Base-by-base conservation (phyloP, 208 protist genomes). In the Angomonas ambiguus region DNA sequence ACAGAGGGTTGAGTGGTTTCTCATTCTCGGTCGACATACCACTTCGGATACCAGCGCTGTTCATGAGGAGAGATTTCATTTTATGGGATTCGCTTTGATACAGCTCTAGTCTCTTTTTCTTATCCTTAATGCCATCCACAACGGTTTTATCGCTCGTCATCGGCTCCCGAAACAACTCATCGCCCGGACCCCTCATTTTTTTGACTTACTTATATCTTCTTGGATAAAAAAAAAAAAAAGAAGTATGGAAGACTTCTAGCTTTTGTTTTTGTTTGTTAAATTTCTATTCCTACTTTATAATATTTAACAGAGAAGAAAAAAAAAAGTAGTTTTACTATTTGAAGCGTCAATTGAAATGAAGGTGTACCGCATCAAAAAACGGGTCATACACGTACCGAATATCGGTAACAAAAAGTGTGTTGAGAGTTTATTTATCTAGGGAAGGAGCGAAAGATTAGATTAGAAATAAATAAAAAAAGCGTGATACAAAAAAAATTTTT, bases 61-160 rank as follows among this genome's bases (percentile, higher is more conserved):
- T 92, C 77, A 86, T 88, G 74, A 92, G 80, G 59, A 92, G 74
- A 4, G 82, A 68, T 64, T 92, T 92, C 85, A 92, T 92, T 45
- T 79, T 83, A 77, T 92, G 85, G 32, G 85, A 92, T 18, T 85
- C 77, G 25, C 81, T 88, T 59, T 92, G 85, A 67, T 92, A 88
- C 5, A 92, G 48, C 77, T 92, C 80, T 18, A 92, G 72, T 59
- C 79, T 78, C 38, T 86, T 74, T 25, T 80, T 76, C 35, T 77
- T 74, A 0, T 62, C 58, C 1, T 67, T 76, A 65, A 91, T 83
- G n/a, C 45, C 64, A 20, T 77, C 62, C 41, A 91, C 69, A 31
- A 80, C 51, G 13, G 77, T 77, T 22, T 62, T 63, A 34, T 66
- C 62, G 33, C 69, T 67, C n/a, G 66, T 63, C 51, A 71, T 55